Evolutionary conservation across 768 basidiomycete species (phyloP), one percentile per base, ranked within the genome.

Genomic region (Tricholomella constricta): DNA sequence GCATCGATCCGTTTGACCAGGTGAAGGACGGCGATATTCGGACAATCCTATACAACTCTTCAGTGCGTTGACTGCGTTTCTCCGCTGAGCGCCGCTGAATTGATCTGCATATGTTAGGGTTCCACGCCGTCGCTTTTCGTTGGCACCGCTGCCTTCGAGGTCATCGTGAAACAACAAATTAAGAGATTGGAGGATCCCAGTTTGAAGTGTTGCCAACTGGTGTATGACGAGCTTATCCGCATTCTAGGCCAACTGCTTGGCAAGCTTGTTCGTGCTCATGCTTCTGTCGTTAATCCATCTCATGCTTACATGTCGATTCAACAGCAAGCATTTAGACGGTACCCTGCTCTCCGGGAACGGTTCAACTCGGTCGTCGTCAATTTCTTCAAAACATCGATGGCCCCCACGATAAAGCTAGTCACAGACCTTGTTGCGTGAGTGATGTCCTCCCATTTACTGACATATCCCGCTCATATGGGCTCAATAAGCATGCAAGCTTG

Each of bases 111-210:
- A 14, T 9, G 48, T 1, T 57, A 94, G 89, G 97, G 97, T 66
- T 97, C 94, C 6, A 96, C 94, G 1, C 97, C 97, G 19, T 86
- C 95, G 0, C 78, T 99, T 5, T 98, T 99, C 67, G 95, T 99
- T 45, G 94, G 96, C 17, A 96, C 97, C 0, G 86, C 91, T 53
- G 97, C 96, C 6, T 99, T 99, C 63, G 97, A 99, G 64, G 92
- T 95, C 55, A 98, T 99, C 61, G 93, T 98, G 62, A 99, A 98
- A 77, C 93, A 98, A 68, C 97, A 99, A 72, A 99, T 99, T 71
- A 90, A 94, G 71, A 84, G 97, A 36, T 74, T 99, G 48, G 97
- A 98, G 67, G 97, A 98, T 6, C 97, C 97, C 11, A 78, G 83
- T 58, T 72, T 98, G 61, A 95, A 95, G 67, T 98, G 97, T 64